Evolutionary conservation across 2,329 filamentous ascomycete genomes (phyloP).

Genomic region (Botrytis tulipae): DNA sequence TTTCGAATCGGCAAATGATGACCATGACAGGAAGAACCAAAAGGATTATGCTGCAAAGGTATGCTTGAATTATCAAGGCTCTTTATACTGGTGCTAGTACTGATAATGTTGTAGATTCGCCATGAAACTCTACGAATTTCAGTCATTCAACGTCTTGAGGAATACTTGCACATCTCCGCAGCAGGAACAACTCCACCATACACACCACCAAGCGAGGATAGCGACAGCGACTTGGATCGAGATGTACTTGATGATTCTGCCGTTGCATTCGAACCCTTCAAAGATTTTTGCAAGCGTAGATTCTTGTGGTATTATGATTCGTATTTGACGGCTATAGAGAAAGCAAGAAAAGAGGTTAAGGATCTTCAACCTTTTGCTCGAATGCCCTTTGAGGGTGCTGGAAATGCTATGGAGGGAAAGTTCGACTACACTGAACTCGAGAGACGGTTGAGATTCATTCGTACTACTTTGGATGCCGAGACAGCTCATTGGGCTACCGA

Average conservation of each 20-base stretch:
- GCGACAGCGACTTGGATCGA: slow-evolving; percentile 42
- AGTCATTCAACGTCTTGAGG: slow-evolving; percentile 81
- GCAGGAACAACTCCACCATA: slow-evolving; percentile 46
- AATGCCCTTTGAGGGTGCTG: slow-evolving; percentile 81
- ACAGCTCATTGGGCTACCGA: slow-evolving; percentile 67
- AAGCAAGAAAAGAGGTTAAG: slow-evolving; percentile 61
- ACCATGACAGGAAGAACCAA: slow-evolving; percentile 70
- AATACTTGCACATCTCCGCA: slow-evolving; percentile 64
- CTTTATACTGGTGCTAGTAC: background rate
- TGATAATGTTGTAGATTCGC: slow-evolving; percentile 61
- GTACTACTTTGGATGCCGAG: slow-evolving; percentile 69
- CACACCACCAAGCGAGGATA: slow-evolving; percentile 33
- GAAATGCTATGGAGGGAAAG: slow-evolving; percentile 80
- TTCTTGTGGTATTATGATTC: slow-evolving; percentile 96
- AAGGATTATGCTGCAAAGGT: slow-evolving; percentile 78
- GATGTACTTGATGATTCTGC: slow-evolving; percentile 46
- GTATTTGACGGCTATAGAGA: slow-evolving; percentile 70
- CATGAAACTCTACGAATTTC: slow-evolving; percentile 88
- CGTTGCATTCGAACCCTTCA: slow-evolving; percentile 77
- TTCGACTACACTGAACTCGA: slow-evolving; percentile 80
- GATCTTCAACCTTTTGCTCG: slow-evolving; percentile 65
- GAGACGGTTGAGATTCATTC: slow-evolving; percentile 65
- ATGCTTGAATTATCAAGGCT: background rate
- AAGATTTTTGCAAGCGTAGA: slow-evolving; percentile 83
- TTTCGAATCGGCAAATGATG: slow-evolving; percentile 71